Conservation (phyloP, 371 early-diverging fungal species). For the Mycotypha africana region DNA sequence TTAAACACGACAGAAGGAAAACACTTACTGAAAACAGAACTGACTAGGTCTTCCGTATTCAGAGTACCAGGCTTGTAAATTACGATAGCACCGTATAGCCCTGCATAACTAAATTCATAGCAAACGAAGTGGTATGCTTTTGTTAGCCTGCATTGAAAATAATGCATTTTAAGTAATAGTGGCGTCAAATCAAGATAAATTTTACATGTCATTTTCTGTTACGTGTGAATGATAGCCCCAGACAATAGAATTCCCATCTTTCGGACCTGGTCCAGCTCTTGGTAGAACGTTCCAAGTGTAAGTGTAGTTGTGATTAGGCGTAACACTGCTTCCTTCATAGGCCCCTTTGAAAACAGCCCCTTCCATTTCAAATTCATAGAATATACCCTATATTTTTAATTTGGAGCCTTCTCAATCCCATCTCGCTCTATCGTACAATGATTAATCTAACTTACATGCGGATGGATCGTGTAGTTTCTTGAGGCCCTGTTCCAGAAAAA, state of each 20-base stretch:
- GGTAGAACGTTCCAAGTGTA: conserved; percentile 44
- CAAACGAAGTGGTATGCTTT: too few species aligned
- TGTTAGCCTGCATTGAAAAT: not conserved
- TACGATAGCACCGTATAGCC: conserved; percentile 42
- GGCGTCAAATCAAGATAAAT: too few species aligned
- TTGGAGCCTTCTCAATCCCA: too few species aligned
- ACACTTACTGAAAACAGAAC: too few species aligned
- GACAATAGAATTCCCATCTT: conserved; percentile 35
- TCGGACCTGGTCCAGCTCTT: conserved; percentile 41
- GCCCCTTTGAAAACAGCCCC: conserved; percentile 42
- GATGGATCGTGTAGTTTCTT: conserved; percentile 40
- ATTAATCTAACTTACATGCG: conserved; percentile 29
- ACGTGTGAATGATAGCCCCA: conserved; percentile 55
- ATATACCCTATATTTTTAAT: conserved; percentile 27
- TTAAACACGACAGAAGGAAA: too few species aligned
- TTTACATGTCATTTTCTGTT: conserved; percentile 35
- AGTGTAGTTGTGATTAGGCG: conserved; percentile 29
- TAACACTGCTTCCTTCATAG: conserved; percentile 18
- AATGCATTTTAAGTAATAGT: not conserved
- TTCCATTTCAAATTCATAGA: conserved; percentile 47
- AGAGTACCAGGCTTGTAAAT: conserved; percentile 39
- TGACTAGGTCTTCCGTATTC: too few species aligned
- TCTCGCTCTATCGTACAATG: too few species aligned
- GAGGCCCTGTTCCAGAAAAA: conserved; percentile 41
- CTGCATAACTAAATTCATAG: conserved; percentile 34